These are phyloP conservation scores for Epichloe sylvatica DNA, from an alignment of 2,329 filamentous ascomycete genomes.

Conservation along the genomic window DNA sequence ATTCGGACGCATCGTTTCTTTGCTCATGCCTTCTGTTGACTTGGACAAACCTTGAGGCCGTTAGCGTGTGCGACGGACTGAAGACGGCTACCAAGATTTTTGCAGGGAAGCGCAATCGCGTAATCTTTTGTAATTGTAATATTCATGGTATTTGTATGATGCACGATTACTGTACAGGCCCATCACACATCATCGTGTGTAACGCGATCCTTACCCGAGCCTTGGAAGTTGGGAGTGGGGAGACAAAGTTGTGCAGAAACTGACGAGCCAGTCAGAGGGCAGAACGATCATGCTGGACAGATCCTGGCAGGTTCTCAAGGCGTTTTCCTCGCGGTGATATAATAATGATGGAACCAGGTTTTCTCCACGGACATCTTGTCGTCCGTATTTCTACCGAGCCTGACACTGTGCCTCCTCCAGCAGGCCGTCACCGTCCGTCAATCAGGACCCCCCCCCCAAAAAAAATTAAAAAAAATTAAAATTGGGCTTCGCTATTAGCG, in stretches of 20 bases:
- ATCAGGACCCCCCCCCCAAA: background rate
- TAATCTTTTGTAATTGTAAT: too few relatives aligned
- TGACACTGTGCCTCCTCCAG: background rate
- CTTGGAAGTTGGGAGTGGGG: background rate
- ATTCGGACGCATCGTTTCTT: too few relatives aligned
- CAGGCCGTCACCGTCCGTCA: background rate
- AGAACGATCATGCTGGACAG: background rate
- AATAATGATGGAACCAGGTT: too few relatives aligned
- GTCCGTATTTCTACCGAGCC: background rate
- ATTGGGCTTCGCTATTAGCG: background rate
- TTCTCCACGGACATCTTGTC: background rate
- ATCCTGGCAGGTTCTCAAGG: slow-evolving; percentile 1
- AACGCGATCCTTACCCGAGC: background rate
- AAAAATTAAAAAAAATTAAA: background rate
- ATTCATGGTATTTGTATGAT: too few relatives aligned
- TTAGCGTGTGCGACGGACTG: background rate
- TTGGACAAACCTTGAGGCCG: background rate
- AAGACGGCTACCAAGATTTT: too few relatives aligned
- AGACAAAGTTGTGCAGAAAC: background rate
- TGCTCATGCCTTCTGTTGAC: too few relatives aligned
- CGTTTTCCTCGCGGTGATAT: background rate
- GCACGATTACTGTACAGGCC: too few relatives aligned
- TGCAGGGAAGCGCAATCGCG: too few relatives aligned
- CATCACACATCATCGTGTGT: background rate
- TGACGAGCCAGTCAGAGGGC: slow-evolving; percentile 5